Evolutionary conservation across 441 rosid genomes (phyloP), one percentile per base, ranked within the genome.

Genomic region (Erodium texanum): DNA sequence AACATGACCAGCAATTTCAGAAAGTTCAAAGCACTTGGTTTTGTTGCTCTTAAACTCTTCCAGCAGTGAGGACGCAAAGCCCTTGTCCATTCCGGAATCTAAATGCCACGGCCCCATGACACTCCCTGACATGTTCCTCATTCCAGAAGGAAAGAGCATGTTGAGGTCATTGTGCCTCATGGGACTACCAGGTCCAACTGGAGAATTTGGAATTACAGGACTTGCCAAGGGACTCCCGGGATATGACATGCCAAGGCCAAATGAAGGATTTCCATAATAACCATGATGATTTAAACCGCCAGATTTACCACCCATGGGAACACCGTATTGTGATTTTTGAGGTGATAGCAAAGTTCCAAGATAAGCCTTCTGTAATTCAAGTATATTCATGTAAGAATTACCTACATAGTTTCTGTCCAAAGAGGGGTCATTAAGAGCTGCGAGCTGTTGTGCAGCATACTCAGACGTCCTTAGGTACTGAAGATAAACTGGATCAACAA

Each of bases 1-100:
- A 14, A 90, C 93, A 72, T 90, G 95, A 61, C 89, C 81, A 63
- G 80, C 79, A 65, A 90, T 88, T 74, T 88, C 97, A 2, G 87
- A 80, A 62, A 89, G 92, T 72, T 90, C 94, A 32, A 86, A 82
- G 54, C 87, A 86, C 74, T 83, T 85, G 48, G 92, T 76, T 76
- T 90, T 88, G 64, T 90, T 88, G 77, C 89, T 83, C 76, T 90
- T 90, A 66, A 90, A 90, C 79, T 88, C 92, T 84, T 90, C 94
- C 32, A 90, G 83, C 74, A 88, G 78, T 9, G 97, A 90, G 20
- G 97, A 90, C 5, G 82, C 82, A 79, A 83, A 84, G 71, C 84
- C 80, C 59, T 79, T 88, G 69, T 77, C 85, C 78, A 86, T 69
- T 12, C 80, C 83, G 58, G 71, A 74, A 79, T 85, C 89, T 81